Conservation (phyloP, 495 filamentous ascomycete genomes). For the Penicillium herquei region DNA sequence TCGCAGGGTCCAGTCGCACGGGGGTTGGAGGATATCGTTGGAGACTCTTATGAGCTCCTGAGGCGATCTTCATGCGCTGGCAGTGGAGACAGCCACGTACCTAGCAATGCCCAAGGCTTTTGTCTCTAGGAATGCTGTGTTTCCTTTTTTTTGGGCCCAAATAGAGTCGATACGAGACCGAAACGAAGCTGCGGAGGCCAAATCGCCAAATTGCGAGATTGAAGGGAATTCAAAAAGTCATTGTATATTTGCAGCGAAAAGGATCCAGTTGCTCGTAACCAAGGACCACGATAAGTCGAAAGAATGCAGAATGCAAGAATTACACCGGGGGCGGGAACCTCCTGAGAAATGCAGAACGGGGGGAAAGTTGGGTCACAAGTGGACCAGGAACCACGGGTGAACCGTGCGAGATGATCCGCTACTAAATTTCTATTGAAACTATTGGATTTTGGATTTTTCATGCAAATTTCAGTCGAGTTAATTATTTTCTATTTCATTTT, state of each 20-base stretch:
- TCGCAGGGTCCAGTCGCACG: neutral
- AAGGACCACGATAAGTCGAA: neutral
- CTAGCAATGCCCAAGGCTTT: slow-evolving; percentile 16
- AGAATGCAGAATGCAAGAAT: neutral
- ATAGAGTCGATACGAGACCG: neutral
- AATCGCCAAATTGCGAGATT: neutral
- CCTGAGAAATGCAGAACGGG: slow-evolving; percentile 17
- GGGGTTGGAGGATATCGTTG: neutral
- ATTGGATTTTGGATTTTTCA: too few species aligned
- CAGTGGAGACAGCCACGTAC: slow-evolving; percentile 12
- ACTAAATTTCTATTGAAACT: too few species aligned
- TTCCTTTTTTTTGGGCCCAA: slow-evolving; percentile 7
- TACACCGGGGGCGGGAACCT: slow-evolving; percentile 17
- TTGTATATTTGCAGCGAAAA: slow-evolving; percentile 13
- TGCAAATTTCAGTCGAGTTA: too few species aligned
- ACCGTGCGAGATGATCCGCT: slow-evolving; percentile 2
- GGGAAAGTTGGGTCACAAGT: slow-evolving; percentile 5
- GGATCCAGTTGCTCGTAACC: too few species aligned
- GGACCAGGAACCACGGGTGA: neutral
- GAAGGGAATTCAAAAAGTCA: slow-evolving; percentile 16
- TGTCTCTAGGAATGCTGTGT: neutral
- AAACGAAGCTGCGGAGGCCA: slow-evolving; percentile 7
- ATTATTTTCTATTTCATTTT: neutral
- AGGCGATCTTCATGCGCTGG: neutral
- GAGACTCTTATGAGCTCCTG: neutral